Conservation (phyloP, 257 asterid species). For the Rhazya stricta region DNA sequence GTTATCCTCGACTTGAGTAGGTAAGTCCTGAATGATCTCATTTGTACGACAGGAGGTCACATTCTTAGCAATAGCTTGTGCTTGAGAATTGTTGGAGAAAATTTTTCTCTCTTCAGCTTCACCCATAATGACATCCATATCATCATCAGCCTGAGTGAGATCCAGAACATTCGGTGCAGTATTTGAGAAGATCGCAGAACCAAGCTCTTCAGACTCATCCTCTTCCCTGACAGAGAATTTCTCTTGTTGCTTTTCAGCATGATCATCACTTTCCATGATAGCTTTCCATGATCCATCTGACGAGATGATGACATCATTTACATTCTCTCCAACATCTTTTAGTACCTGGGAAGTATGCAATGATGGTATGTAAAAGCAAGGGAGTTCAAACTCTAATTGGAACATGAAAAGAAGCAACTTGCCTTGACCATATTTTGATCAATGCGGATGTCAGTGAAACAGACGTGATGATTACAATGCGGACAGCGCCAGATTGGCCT, state of each 20-base stretch:
- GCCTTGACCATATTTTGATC: constrained; percentile 81
- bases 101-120: constrained; percentile 44
- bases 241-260: constrained; percentile 32
- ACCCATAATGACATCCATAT: constrained; percentile 20
- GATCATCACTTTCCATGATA: constrained; percentile 41
- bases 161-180: constrained; percentile 38
- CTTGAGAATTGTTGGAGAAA: constrained; percentile 16
- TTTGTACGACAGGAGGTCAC: constrained; percentile 14
- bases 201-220: constrained; percentile 32
- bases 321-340: constrained; percentile 62
- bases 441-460: constrained; percentile 79
- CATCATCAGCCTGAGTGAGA: constrained; percentile 56
- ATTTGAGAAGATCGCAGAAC: constrained; percentile 23
- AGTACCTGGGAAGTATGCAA: constrained; percentile 47
- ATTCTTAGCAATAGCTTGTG: constrained; percentile 22
- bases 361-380: constrained; percentile 12
- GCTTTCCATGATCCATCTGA: constrained; percentile 85
- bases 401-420: constrained; percentile 38
- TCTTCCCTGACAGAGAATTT: constrained; percentile 24
- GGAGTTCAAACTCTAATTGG: background rate
- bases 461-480: constrained; percentile 67
- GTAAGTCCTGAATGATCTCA: constrained; percentile 27
- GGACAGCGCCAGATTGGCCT: constrained; percentile 98
- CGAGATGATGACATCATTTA: constrained; percentile 46
- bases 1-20: constrained; percentile 25